Evolutionary conservation across 805 yeast species (phyloP).

Genomic region (Millerozyma miso): DNA sequence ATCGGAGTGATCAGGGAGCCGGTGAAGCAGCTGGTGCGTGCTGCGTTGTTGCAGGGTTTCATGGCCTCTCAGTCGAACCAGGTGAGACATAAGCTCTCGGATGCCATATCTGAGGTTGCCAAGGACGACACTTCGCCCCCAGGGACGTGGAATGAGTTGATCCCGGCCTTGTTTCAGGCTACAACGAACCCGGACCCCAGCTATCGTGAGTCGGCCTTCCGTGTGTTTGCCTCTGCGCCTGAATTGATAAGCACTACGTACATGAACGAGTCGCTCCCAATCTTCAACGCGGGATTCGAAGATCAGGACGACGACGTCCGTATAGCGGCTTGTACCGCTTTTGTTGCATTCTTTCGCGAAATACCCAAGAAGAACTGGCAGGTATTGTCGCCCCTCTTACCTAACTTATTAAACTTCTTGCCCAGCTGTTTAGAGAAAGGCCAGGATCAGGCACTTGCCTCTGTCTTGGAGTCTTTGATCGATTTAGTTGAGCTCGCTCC

Average conservation of each 20-base stretch:
- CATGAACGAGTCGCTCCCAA: slow-evolving; percentile 53
- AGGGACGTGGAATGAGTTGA: slow-evolving; percentile 70
- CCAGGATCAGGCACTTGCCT: slow-evolving; percentile 74
- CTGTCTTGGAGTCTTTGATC: slow-evolving; percentile 83
- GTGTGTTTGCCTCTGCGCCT: slow-evolving; percentile 84
- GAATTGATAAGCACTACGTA: slow-evolving; percentile 62
- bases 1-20: slow-evolving; percentile 63
- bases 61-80: slow-evolving; percentile 60
- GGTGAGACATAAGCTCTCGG: slow-evolving; percentile 88
- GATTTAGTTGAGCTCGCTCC: slow-evolving; percentile 94
- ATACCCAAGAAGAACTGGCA: slow-evolving; percentile 80
- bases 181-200: slow-evolving; percentile 51
- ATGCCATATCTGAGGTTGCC: slow-evolving; percentile 91
- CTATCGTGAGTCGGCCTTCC: slow-evolving; percentile 84
- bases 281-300: slow-evolving; percentile 76
- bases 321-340: slow-evolving; percentile 88
- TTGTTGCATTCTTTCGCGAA: slow-evolving; percentile 81
- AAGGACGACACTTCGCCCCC: slow-evolving; percentile 53
- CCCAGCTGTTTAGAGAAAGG: slow-evolving; percentile 79
- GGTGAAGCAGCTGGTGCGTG: slow-evolving; percentile 59
- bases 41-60: slow-evolving; percentile 70
- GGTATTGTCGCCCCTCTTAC: slow-evolving; percentile 70
- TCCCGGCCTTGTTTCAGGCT: slow-evolving; percentile 72
- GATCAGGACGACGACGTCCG: slow-evolving; percentile 80
- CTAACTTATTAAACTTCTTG: slow-evolving; percentile 77